phyloP scores from a whole-genome alignment of 2,329 filamentous ascomycete species.

The Ambrosiella cleistominuta region DNA sequence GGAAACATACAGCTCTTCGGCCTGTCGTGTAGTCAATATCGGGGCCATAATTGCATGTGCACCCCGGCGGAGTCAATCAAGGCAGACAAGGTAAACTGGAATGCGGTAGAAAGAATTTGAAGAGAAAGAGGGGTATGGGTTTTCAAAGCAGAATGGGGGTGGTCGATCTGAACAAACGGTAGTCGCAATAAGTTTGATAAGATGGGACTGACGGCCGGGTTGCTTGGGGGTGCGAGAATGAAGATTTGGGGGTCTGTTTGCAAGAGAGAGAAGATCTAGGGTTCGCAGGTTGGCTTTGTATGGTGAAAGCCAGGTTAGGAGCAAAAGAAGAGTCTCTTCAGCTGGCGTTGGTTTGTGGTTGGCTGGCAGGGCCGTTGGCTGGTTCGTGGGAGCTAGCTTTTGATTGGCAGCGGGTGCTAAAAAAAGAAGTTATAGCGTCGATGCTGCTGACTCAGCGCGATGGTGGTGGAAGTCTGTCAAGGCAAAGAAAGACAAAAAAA shows the following conservation, averaged over 20 bases:
- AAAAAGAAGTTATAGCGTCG: too few species aligned
- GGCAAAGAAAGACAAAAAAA: too few species aligned
- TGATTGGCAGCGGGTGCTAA: too few species aligned
- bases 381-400: too few species aligned
- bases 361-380: too few species aligned
- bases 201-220: not conserved
- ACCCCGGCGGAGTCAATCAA: not conserved
- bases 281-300: too few species aligned
- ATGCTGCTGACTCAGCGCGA: too few species aligned
- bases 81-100: not conserved
- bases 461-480: too few species aligned
- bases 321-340: too few species aligned
- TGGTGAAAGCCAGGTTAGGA: too few species aligned
- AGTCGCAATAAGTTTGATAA: not conserved
- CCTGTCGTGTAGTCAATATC: constrained; percentile 61
- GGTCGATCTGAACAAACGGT: not conserved
- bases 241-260: not conserved
- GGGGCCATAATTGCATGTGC: constrained; percentile 40
- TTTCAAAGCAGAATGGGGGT: not conserved
- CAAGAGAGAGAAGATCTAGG: not conserved
- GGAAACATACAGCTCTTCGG: constrained; percentile 64
- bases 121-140: not conserved
- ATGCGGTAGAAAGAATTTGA: not conserved
- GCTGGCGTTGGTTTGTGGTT: too few species aligned
- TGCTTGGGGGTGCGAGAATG: not conserved